These are phyloP conservation scores for Thelonectria blattea DNA, from an alignment of 2,329 filamentous ascomycete species.

Conservation along the genomic window DNA sequence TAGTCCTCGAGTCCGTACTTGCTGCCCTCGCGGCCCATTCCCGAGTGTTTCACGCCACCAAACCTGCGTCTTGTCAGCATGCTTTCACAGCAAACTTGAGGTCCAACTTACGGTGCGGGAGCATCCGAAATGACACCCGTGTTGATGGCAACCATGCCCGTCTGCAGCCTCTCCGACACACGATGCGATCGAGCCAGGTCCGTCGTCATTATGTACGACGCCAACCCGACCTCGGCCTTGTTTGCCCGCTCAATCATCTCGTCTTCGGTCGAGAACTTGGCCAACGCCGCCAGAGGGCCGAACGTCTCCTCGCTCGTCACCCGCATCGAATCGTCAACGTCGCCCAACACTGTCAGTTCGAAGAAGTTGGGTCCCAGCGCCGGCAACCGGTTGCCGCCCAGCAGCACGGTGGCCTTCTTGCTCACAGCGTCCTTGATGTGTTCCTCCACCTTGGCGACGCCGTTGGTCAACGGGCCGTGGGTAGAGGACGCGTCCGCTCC, in stretches of 20 bases:
- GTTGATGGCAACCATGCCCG: conserved; percentile 73
- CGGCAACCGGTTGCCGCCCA: conserved; percentile 46
- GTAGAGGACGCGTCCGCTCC: conserved; percentile 56
- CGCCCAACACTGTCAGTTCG: conserved; percentile 69
- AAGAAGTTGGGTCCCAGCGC: conserved; percentile 60
- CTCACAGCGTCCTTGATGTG: conserved; percentile 70
- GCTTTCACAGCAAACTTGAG: background rate
- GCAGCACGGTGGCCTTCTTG: conserved; percentile 65
- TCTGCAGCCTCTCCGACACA: conserved; percentile 70
- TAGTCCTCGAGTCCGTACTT: conserved; percentile 68
- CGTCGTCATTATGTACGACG: background rate
- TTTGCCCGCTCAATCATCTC: conserved; percentile 67
- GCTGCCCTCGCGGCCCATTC: conserved; percentile 66
- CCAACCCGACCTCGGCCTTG: conserved; percentile 8
- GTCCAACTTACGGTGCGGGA: conserved; percentile 34
- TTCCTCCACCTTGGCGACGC: conserved; percentile 61
- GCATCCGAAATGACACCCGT: conserved; percentile 52
- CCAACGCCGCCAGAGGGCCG: conserved; percentile 67
- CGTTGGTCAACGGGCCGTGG: conserved; percentile 70
- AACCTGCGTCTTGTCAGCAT: conserved; percentile 45
- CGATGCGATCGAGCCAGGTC: conserved; percentile 69
- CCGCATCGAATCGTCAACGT: conserved; percentile 63
- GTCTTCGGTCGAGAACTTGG: conserved; percentile 69
- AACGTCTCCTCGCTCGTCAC: conserved; percentile 68
- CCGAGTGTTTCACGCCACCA: conserved; percentile 67